phyloP scores from a whole-genome alignment of 2,329 filamentous ascomycete species.

The Emydomyces testavorans region DNA sequence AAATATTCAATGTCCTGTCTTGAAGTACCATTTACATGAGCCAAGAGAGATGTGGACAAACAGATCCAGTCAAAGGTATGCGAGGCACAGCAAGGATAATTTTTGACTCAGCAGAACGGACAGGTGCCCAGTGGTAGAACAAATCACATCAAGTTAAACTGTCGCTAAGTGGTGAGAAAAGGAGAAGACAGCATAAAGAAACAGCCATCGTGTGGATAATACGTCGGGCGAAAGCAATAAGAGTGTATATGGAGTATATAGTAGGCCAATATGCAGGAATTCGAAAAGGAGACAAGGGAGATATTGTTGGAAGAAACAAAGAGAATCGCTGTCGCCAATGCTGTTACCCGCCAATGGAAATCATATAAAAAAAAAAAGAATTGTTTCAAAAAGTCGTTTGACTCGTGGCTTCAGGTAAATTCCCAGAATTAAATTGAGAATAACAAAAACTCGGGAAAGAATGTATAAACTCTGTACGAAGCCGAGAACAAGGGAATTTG shows the following conservation, averaged over 20 bases:
- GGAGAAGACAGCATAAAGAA: background rate
- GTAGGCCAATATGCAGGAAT: background rate
- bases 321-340: background rate
- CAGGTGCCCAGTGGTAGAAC: background rate
- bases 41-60: too few relatives aligned
- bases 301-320: background rate
- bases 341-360: background rate
- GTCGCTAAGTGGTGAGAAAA: conserved; percentile 1
- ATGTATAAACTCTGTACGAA: background rate
- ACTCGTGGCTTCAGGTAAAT: background rate
- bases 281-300: background rate
- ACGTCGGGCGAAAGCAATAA: background rate
- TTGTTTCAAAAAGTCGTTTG: background rate
- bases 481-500: background rate
- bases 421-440: too few relatives aligned
- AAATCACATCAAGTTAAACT: background rate
- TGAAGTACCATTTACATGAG: too few relatives aligned
- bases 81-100: background rate
- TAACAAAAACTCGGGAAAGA: background rate
- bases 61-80: too few relatives aligned
- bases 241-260: background rate
- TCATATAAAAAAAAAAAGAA: too few relatives aligned
- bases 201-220: background rate
- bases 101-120: background rate
- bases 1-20: too few relatives aligned